Percentiles rank a stretch among this genome's conserved stretches.
These are phyloP conservation scores for Phialophora expanda DNA, from an alignment of 2,329 filamentous ascomycete species.

Conservation along the genomic window DNA sequence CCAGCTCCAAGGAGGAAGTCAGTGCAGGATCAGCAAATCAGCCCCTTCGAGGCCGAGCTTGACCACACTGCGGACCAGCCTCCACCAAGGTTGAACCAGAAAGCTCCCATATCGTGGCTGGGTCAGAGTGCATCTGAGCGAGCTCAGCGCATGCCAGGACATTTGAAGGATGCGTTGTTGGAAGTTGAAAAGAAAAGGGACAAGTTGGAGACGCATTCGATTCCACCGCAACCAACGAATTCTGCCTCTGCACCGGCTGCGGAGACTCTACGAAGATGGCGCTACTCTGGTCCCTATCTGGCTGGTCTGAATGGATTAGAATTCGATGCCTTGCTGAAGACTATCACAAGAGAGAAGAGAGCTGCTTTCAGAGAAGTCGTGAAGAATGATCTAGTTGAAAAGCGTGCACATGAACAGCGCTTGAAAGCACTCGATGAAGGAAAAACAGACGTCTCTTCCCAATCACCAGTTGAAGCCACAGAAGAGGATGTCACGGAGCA, in stretches of 20 bases:
- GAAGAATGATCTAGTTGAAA: constrained; percentile 43
- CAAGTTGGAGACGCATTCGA: constrained; percentile 4
- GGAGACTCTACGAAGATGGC: constrained; percentile 51
- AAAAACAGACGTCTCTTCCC: constrained; percentile 43
- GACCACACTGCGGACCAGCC: constrained; percentile 36
- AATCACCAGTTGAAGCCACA: constrained; percentile 42
- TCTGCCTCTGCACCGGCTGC: constrained; percentile 1
- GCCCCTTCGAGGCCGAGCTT: constrained; percentile 43
- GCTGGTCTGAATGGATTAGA: constrained; percentile 61
- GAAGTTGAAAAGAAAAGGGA: constrained; percentile 19
- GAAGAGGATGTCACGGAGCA: constrained; percentile 55
- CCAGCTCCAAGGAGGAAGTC: constrained; percentile 19
- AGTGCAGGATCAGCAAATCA: constrained; percentile 22
- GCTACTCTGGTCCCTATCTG: constrained; percentile 64
- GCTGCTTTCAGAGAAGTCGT: constrained; percentile 44
- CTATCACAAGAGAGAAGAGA: constrained; percentile 43
- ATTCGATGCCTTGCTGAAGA: constrained; percentile 59
- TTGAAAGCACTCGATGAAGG: constrained; percentile 51
- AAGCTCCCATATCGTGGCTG: constrained; percentile 26
- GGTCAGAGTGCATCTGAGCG: constrained; percentile 20
- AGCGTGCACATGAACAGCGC: constrained; percentile 45
- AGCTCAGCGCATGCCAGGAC: constrained; percentile 33
- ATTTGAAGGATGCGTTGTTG: constrained; percentile 30
- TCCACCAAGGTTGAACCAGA: constrained; percentile 3
- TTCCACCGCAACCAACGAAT: constrained; percentile 6